These are phyloP conservation scores for Drechslerella stenobrocha DNA, from an alignment of 2,329 filamentous ascomycete species.

Conservation along the genomic window DNA sequence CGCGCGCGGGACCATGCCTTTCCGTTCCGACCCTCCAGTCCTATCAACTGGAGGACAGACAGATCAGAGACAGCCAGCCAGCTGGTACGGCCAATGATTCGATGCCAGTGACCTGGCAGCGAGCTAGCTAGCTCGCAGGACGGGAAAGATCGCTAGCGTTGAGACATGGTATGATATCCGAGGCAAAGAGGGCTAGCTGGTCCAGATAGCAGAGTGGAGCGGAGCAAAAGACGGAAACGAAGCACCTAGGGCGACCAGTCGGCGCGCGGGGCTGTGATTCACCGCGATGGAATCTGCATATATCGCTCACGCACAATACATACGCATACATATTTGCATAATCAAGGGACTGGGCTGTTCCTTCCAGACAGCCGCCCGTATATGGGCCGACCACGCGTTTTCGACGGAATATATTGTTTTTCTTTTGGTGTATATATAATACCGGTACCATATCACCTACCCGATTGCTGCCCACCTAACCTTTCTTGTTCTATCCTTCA, in stretches of 20 bases:
- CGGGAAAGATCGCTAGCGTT: slow-evolving; percentile 9
- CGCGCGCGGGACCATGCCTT: too few relatives aligned
- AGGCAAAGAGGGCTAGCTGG: slow-evolving; percentile 5
- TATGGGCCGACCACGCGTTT: too few relatives aligned
- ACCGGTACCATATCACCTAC: too few relatives aligned
- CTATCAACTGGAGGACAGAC: not conserved
- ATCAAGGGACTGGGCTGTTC: not conserved
- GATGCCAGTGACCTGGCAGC: not conserved
- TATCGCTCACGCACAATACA: slow-evolving; percentile 7
- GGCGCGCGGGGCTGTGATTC: slow-evolving; percentile 9
- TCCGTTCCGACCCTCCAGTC: too few relatives aligned
- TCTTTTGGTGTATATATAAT: too few relatives aligned
- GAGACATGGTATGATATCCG: slow-evolving; percentile 8
- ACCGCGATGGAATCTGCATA: slow-evolving; percentile 5
- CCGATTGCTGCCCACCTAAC: too few relatives aligned
- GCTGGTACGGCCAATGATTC: not conserved
- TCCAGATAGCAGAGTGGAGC: not conserved
- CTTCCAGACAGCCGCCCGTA: not conserved
- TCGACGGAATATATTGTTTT: too few relatives aligned
- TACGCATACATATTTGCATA: not conserved
- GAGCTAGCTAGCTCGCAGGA: not conserved
- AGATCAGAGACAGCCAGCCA: not conserved
- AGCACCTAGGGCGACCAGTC: not conserved
- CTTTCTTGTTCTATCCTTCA: too few relatives aligned
- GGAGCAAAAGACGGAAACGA: not conserved